Percentiles rank a stretch among this genome's conserved stretches.
Evolutionary conservation across 495 filamentous ascomycete species (phyloP).

Genomic region (Neurospora sp.): DNA sequence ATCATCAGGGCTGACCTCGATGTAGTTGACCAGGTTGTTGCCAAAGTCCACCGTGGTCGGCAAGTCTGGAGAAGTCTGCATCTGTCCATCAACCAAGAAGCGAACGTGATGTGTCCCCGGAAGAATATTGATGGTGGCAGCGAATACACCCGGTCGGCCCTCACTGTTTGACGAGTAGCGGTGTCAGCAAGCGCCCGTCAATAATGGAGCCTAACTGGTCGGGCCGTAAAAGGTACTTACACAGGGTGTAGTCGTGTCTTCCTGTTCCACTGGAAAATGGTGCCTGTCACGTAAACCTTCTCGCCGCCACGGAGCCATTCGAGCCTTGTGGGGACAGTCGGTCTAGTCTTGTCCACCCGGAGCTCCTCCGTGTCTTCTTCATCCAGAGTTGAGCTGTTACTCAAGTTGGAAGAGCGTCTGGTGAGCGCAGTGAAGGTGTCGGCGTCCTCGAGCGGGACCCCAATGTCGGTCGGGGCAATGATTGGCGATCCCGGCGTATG

Average conservation of each 20-base stretch:
- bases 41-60: conserved; percentile 95
- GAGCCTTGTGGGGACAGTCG: conserved; percentile 67
- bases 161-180: conserved; percentile 26
- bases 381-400: conserved; percentile 54
- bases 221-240: conserved; percentile 42
- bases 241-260: conserved; percentile 76
- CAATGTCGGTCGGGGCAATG: conserved; percentile 52
- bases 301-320: conserved; percentile 73
- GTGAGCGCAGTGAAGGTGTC: conserved; percentile 33
- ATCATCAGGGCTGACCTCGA: conserved; percentile 82
- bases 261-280: conserved; percentile 90
- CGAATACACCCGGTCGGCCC: conserved; percentile 49
- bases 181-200: conserved; percentile 4
- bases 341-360: conserved; percentile 49
- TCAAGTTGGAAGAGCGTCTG: conserved; percentile 51
- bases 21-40: conserved; percentile 93
- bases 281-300: conserved; percentile 92
- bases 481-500: conserved; percentile 82
- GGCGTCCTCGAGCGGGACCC: conserved; percentile 38
- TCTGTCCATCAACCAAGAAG: conserved; percentile 88
- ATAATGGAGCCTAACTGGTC: background rate
- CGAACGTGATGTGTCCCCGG: conserved; percentile 94
- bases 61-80: conserved; percentile 74
- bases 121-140: conserved; percentile 65
- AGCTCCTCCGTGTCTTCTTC: conserved; percentile 79